Evolutionary conservation across 129 eudicot genomes (phyloP).

Genomic region (Silybum marianum): DNA sequence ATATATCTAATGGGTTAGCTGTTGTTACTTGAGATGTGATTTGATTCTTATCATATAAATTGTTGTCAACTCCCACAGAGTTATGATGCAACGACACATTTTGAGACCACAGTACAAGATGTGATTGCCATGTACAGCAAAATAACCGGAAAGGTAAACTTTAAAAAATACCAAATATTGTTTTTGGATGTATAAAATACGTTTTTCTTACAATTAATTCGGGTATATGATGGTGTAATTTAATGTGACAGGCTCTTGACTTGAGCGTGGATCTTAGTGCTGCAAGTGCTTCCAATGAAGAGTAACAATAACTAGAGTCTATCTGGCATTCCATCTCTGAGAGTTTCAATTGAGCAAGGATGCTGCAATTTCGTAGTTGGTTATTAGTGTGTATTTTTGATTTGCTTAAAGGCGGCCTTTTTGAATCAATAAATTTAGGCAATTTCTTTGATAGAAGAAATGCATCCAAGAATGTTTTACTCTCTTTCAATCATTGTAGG

Average conservation of each 20-base stretch:
- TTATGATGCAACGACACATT: constrained; percentile 71
- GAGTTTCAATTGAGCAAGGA: constrained; percentile 4
- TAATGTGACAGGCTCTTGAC: constrained; percentile 59
- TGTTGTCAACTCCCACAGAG: constrained; percentile 43
- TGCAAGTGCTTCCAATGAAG: constrained; percentile 62
- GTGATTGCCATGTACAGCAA: constrained; percentile 62
- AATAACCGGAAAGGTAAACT: constrained; percentile 67
- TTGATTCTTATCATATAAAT: not conserved
- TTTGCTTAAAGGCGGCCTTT: constrained; percentile 5
- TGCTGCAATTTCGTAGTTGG: not conserved
- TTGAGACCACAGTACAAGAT: constrained; percentile 67
- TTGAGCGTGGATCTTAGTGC: constrained; percentile 66
- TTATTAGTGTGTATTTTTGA: constrained; percentile 24
- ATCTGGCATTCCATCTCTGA: not conserved
- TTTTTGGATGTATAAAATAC: not conserved
- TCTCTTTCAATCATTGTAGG: not conserved
- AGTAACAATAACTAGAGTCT: constrained; percentile 19
- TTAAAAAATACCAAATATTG: not conserved
- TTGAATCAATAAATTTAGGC: constrained; percentile 19
- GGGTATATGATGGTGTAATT: not conserved
- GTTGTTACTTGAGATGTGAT: not conserved
- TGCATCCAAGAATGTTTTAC: not conserved
- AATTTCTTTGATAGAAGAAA: constrained; percentile 19
- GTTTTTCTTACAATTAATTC: not conserved
- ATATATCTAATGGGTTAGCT: not conserved